A percentile compares a stretch with the other conserved stretches of the same genome.
These are phyloP conservation scores for Trichoderma gracile DNA, from an alignment of 2,329 filamentous ascomycete genomes.

Conservation along the genomic window DNA sequence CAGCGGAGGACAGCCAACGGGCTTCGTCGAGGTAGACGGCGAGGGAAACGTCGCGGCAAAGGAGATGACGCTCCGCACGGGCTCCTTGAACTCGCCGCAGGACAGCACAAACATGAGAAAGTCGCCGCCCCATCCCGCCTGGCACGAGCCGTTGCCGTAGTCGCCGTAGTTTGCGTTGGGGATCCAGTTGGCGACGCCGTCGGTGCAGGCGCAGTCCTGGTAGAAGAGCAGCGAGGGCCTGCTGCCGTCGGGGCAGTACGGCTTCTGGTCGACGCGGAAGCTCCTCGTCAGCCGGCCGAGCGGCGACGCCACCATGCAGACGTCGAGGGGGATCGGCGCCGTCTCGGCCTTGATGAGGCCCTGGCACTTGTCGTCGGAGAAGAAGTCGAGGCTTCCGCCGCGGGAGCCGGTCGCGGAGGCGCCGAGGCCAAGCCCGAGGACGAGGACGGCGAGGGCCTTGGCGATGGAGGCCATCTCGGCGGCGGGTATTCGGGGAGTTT, in stretches of 20 bases:
- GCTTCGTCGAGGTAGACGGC: background rate
- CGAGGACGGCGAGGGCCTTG: constrained; percentile 8
- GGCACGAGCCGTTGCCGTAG: constrained; percentile 22
- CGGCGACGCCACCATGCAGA: constrained; percentile 17
- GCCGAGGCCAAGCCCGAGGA: constrained; percentile 7
- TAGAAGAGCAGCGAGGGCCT: constrained; percentile 21
- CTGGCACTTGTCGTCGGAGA: constrained; percentile 19
- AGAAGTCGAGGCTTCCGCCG: constrained; percentile 14
- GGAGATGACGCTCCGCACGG: background rate
- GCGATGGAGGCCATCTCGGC: constrained; percentile 8
- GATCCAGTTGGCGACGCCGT: constrained; percentile 16
- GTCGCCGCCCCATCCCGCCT: constrained; percentile 17
- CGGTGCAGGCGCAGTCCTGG: constrained; percentile 17
- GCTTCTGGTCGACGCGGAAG: constrained; percentile 20
- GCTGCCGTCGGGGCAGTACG: constrained; percentile 18
- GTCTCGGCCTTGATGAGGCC: constrained; percentile 9
- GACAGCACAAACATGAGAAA: constrained; percentile 19
- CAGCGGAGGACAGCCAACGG: constrained; percentile 2
- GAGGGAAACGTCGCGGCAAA: constrained; percentile 12
- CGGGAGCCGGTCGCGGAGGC: constrained; percentile 6
- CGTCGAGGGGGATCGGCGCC: constrained; percentile 14
- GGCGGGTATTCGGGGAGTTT: background rate
- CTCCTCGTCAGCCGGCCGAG: constrained; percentile 1
- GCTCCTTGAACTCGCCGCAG: constrained; percentile 16
- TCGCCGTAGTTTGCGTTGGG: constrained; percentile 19